Base-by-base conservation (phyloP, 306 rosid species). In the Quercus dentata region DNA sequence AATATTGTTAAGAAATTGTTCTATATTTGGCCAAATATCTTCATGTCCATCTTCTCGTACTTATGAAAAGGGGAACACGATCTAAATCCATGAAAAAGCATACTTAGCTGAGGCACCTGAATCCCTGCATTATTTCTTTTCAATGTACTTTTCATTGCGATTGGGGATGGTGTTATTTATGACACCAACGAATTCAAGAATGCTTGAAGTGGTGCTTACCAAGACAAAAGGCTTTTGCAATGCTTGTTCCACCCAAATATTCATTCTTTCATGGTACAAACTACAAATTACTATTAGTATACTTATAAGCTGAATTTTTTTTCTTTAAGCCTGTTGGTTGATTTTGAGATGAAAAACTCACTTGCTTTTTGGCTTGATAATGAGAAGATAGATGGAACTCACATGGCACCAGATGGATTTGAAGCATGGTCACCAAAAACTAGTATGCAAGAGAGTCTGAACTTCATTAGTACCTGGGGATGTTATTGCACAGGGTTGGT, bases 371-470 rank as follows among this genome's bases (percentile, higher is more conserved):
- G 8, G 8, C 41, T 35, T 6, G 2, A 35, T 35, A 35, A 35
- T 23, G 56, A 20, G 74, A 72, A 90, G 90, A 80, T 89, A 63
- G 92, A 82, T 6, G 91, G 91, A 54, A 82, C 83, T 12, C 30
- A 87, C 23, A 28, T 80, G 84, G 82, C 90, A 4, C 92, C 91
- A 3, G 95, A 89, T 35, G 92, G 92, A 69, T 91, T 35, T 35
- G 41, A 5, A 35, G 41, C 7, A 35, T 35, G 41, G 41, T 35
- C 2, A 1, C 41, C 1, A 23, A 74, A 76, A 18, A 69, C n/a
- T 19, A 83, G 82, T 46, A 83, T 54, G 72, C 80, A 68, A 52
- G 89, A 91, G 20, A 85, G 89, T 91, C 76, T 91, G 51, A 87
- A 84, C 51, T 89, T 87, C 85, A 80, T 84, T 56, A 79, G 81